Conservation (phyloP, 1,284 basidiomycete genomes). For the Ustilago bromivora region DNA sequence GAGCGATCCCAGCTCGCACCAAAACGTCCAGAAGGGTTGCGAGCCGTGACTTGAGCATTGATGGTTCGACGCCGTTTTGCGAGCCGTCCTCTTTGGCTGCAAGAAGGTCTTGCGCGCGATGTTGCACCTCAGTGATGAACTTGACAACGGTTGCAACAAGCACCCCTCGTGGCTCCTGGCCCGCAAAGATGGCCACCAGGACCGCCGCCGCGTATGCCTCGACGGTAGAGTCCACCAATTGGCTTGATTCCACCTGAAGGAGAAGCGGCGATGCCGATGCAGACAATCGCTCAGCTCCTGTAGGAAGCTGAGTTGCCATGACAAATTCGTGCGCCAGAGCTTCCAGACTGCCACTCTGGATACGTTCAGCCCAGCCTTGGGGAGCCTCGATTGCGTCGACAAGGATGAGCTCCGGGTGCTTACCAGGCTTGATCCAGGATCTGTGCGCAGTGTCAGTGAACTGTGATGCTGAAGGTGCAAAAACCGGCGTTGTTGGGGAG, state of each 20-base stretch:
- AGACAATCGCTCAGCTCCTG: background rate
- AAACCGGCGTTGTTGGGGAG: slow-evolving; percentile 10
- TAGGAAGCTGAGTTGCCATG: slow-evolving; percentile 56
- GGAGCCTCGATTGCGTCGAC: slow-evolving; percentile 41
- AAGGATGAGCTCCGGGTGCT: slow-evolving; percentile 58
- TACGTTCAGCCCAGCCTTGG: slow-evolving; percentile 53
- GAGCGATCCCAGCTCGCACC: slow-evolving; percentile 22
- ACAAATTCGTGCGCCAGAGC: slow-evolving; percentile 67
- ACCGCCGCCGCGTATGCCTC: slow-evolving; percentile 28
- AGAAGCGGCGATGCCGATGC: slow-evolving; percentile 10
- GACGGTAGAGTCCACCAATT: slow-evolving; percentile 1
- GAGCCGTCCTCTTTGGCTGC: background rate
- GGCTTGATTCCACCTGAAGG: background rate
- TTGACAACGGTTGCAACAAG: background rate
- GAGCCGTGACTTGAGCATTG: slow-evolving; percentile 23
- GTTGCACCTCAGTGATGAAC: slow-evolving; percentile 26
- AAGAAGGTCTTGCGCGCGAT: slow-evolving; percentile 17
- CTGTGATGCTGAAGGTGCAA: background rate
- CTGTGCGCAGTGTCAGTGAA: slow-evolving; percentile 12
- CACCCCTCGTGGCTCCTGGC: background rate
- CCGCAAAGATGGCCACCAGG: slow-evolving; percentile 13
- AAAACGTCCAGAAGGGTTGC: slow-evolving; percentile 27
- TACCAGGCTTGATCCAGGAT: slow-evolving; percentile 46
- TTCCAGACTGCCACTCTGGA: slow-evolving; percentile 51
- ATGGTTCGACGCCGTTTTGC: background rate